Evolutionary conservation across 192 early-diverging fungal species (phyloP), one percentile per base, ranked within the genome.

Genomic region (Allomyces javanicus): DNA sequence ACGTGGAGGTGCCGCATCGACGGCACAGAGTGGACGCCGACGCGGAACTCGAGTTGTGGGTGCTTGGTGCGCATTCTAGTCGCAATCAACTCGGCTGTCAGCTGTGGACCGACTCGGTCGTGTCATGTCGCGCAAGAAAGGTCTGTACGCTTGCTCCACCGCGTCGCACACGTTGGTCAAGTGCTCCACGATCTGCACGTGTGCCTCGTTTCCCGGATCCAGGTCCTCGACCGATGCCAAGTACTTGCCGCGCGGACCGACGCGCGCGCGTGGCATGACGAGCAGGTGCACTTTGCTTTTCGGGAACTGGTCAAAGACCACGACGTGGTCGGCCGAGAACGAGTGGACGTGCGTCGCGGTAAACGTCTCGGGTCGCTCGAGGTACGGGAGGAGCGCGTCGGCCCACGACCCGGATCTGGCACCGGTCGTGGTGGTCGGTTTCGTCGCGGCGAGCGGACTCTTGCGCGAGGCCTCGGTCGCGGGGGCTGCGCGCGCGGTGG

Each of bases 1-100:
- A 87, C 43, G 66, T 87, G 85, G 0, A 87, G 65, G 65, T 83
- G 83, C 1, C 79, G 67, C 74, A 87, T 77, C 50, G 80, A 81
- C 0, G 82, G 82, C 14, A 85, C 45, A 1, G 75, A 73, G 66
- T 87, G 85, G 65, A 87, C 83, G 1, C 85, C 85, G 63, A 75
- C 76, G 25, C 76, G 77, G 68, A 84, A 79, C 21, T 67, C 62
- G 9, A 69, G 62, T 45, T 64, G 24, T 11, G 70, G 68, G 17
- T 65, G 70, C 26, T 65, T 71, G 44, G 43, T 62, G 63, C 69
- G 72, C 44, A 72, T 40, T 14, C 74, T 75, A n/a, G 61, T 69
- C 14, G 24, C 23, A 65, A 23, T n/a, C 22, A 45, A 62, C 22
- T 26, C 3, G 24, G 11, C 2, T 3, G 58, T 71, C 9, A 9